Conservation (phyloP, 2,329 filamentous ascomycete genomes). For the Lecanosticta acicola region DNA sequence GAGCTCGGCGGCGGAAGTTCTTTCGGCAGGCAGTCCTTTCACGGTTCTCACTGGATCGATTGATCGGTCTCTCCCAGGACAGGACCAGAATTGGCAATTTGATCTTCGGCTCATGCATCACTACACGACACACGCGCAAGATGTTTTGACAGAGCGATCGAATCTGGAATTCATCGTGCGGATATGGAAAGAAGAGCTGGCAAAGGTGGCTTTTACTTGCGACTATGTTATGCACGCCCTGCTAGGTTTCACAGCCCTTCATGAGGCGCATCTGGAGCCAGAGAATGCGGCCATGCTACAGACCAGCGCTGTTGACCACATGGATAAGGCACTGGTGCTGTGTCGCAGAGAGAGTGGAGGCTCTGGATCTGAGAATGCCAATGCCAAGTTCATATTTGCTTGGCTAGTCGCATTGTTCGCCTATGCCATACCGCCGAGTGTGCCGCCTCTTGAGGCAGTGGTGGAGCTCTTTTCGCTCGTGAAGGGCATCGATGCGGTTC, state of each 20-base stretch:
- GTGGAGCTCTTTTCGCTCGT: slow-evolving; percentile 26
- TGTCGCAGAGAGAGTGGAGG: slow-evolving; percentile 20
- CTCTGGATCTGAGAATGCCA: slow-evolving; percentile 24
- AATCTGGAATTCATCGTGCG: slow-evolving; percentile 17
- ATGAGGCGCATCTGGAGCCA: slow-evolving; percentile 25
- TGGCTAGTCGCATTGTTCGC: slow-evolving; percentile 28
- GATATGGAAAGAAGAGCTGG: slow-evolving; percentile 27
- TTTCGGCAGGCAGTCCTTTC: slow-evolving; percentile 16
- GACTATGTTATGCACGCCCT: slow-evolving; percentile 29
- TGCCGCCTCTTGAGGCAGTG: slow-evolving; percentile 28
- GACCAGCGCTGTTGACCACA: slow-evolving; percentile 27
- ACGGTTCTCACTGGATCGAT: slow-evolving; percentile 24
- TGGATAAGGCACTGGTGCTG: slow-evolving; percentile 26
- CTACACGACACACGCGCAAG: slow-evolving; percentile 21
- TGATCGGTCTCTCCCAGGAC: slow-evolving; percentile 17
- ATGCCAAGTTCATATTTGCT: slow-evolving; percentile 26
- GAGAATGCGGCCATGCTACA: slow-evolving; percentile 20
- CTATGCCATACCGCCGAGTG: slow-evolving; percentile 25
- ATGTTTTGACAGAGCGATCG: slow-evolving; percentile 23
- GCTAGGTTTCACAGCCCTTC: slow-evolving; percentile 28
- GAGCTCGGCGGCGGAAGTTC: slow-evolving; percentile 8
- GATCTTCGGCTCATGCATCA: slow-evolving; percentile 32
- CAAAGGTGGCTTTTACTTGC: slow-evolving; percentile 24
- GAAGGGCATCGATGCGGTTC: slow-evolving; percentile 23
- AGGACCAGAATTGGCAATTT: slow-evolving; percentile 24